Evolutionary conservation across 2,329 filamentous ascomycete genomes (phyloP).

Genomic region (Pseudogymnoascus sp.): DNA sequence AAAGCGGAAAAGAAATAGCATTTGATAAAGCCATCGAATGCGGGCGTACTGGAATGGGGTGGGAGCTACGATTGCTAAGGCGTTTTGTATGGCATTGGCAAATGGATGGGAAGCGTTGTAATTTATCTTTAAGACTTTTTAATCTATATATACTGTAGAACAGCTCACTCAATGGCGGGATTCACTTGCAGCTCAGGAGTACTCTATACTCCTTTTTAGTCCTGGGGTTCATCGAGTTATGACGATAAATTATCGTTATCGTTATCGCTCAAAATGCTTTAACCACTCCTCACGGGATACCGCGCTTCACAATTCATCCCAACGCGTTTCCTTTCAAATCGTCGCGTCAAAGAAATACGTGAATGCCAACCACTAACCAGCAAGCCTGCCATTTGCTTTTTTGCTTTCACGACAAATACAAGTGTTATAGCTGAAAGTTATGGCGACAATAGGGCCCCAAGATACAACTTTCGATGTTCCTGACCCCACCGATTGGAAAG

Average conservation of each 20-base stretch:
- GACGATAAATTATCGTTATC: background rate
- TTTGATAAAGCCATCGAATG: background rate
- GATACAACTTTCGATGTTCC: conserved; percentile 40
- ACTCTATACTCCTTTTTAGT: background rate
- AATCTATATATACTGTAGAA: background rate
- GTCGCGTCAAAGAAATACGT: background rate
- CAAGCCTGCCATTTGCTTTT: background rate
- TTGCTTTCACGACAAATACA: background rate
- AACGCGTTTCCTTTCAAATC: background rate
- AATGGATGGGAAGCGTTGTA: background rate
- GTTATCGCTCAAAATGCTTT: background rate
- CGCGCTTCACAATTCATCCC: background rate
- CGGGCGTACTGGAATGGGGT: background rate
- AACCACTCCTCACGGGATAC: background rate
- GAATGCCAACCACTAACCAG: background rate
- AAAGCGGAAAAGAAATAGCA: background rate
- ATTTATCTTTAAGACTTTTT: background rate
- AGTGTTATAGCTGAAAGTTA: background rate
- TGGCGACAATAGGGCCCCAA: background rate
- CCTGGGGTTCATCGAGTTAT: background rate
- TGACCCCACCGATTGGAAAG: conserved; percentile 80
- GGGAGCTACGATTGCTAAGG: background rate
- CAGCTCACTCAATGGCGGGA: background rate
- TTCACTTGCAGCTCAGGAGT: background rate
- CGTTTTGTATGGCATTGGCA: background rate